These are phyloP conservation scores for Sarocladium strictum DNA, from an alignment of 2,329 filamentous ascomycete species.

Conservation along the genomic window DNA sequence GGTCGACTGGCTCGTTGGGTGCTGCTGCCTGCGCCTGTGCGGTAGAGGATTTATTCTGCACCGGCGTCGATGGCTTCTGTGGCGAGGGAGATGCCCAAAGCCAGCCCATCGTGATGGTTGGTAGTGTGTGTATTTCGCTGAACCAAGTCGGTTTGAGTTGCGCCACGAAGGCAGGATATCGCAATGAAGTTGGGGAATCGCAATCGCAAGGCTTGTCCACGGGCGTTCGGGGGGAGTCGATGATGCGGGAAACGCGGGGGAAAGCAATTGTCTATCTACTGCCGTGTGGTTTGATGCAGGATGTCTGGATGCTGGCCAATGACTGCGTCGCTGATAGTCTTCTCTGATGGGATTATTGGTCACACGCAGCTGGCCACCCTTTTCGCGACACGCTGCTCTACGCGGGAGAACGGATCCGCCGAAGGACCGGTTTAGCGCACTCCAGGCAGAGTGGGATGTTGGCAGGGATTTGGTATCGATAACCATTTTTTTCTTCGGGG, in stretches of 20 bases:
- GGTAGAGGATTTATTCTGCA: conserved; percentile 16
- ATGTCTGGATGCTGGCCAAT: conserved; percentile 7
- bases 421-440: neutral
- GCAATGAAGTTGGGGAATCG: neutral
- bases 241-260: conserved; percentile 6
- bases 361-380: neutral
- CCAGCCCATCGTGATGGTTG: conserved; percentile 50
- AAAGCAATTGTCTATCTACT: neutral
- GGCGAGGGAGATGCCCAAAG: conserved; percentile 45
- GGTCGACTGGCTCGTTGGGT: conserved; percentile 30
- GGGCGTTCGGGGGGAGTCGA: neutral
- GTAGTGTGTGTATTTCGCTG: neutral
- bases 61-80: conserved; percentile 21
- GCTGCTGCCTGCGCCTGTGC: conserved; percentile 13
- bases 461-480: conserved; percentile 5
- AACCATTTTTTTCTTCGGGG: conserved; percentile 7
- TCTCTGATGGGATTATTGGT: neutral
- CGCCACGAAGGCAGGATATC: neutral
- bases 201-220: neutral
- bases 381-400: neutral
- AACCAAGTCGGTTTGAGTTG: no score
- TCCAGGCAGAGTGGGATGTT: neutral
- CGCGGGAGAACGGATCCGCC: conserved; percentile 6
- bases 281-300: neutral
- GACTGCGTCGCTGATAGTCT: neutral